phyloP scores from a whole-genome alignment of 768 basidiomycete genomes.

The Trametes meyenii region DNA sequence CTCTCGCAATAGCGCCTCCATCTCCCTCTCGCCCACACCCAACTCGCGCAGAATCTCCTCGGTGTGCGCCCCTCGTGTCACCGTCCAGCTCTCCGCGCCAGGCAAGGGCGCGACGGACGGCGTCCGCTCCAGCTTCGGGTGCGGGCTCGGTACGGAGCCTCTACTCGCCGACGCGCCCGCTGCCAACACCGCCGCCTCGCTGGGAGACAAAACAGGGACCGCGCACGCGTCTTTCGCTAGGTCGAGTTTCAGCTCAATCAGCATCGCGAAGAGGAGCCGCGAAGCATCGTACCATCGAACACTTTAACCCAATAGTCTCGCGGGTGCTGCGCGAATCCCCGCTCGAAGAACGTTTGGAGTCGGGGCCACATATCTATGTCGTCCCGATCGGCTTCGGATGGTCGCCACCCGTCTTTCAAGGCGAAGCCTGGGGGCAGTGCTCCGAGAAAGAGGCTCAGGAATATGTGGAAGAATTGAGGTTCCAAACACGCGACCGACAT shows the following conservation, averaged over 20 bases:
- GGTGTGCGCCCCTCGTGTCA: slow-evolving; percentile 22
- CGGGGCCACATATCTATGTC: slow-evolving; percentile 58
- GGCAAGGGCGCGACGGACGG: slow-evolving; percentile 15
- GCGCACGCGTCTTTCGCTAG: slow-evolving; percentile 74
- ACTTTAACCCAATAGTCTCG: slow-evolving; percentile 70
- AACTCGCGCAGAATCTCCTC: slow-evolving; percentile 26
- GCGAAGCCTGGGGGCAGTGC: slow-evolving; percentile 51
- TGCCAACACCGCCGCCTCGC: slow-evolving; percentile 56
- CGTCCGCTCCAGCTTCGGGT: slow-evolving; percentile 29
- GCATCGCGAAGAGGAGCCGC: background rate
- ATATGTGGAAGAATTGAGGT: slow-evolving; percentile 67
- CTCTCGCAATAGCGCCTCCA: slow-evolving; percentile 1
- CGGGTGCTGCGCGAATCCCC: slow-evolving; percentile 62
- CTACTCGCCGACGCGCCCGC: slow-evolving; percentile 14
- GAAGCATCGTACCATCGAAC: slow-evolving; percentile 57
- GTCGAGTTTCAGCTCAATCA: background rate
- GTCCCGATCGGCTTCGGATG: slow-evolving; percentile 47
- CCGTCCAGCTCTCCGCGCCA: background rate
- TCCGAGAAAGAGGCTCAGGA: slow-evolving; percentile 56
- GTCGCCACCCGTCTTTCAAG: slow-evolving; percentile 56
- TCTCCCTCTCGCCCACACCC: slow-evolving; percentile 12
- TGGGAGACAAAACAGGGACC: slow-evolving; percentile 65
- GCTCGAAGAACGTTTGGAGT: slow-evolving; percentile 56
- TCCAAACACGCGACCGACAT: slow-evolving; percentile 81
- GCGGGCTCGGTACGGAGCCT: slow-evolving; percentile 21